Evolutionary conservation across 2,329 filamentous ascomycete species (phyloP), one percentile per base, ranked within the genome.

Genomic region (Pseudogymnoascus sp.): DNA sequence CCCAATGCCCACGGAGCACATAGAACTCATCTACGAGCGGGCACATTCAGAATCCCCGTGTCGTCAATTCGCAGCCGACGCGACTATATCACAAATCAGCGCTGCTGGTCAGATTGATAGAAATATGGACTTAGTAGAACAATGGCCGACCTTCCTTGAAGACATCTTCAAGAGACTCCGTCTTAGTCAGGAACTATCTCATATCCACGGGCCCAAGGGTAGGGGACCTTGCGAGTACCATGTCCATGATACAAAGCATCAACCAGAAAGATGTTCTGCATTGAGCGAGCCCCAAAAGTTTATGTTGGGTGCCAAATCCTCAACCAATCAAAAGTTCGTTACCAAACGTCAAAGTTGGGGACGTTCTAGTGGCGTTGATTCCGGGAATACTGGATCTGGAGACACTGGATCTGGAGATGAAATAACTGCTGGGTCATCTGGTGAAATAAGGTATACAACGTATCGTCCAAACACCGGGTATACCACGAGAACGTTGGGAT

Each of bases 1-100:
- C 37, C 53, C 53, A 30, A 36, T 41, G 36, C 53, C 58, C 22
- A 12, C 47, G 11, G 47, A 53, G 47, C 62, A 63, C 30, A 57
- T 64, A 18, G 62, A 61, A 22, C 25, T 60, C 14, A 64, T 64
- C 28, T 64, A 64, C 18, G 38, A 63, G 25, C 61, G 63, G 6
- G 63, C 63, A 1, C 60, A 63, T 22, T 15, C 57, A 6, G 58
- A 62, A 2, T 63, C 61, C 5, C 37, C 59, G 2, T 60, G 62
- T 33, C 63, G 63, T 11, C 47, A 60, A 6, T 63, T 60, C 9
- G 63, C 59, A n/a, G 41, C 63, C n/a, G 62, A 64, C 57, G 20
- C 38, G 11, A 53, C 47, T 41, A 35, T 47, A 33, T 60, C 58
- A 6, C 28, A 47, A 41, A 39, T 41, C 22, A 35, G 25, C 25